Base-by-base conservation (phyloP, 73 alveolate species). In the Paramecium pentaurelia region DNA sequence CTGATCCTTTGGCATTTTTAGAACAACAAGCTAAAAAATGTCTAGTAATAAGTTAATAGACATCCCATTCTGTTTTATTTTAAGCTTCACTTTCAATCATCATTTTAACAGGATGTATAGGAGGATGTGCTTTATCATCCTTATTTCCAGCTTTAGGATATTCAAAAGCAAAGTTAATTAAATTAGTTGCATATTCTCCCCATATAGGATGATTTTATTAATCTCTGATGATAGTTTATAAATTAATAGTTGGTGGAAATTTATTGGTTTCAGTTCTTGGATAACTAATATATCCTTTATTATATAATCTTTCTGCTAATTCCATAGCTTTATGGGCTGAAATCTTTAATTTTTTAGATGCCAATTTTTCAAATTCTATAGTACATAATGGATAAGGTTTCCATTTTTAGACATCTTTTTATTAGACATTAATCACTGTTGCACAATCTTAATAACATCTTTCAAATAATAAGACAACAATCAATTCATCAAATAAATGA, bases 111-210 rank as follows among this genome's bases (percentile, higher is more conserved):
- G 99, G 99, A 92, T 99, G 99, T 34, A 99, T 99, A 6, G 99
- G 99, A 20, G 99, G 99, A 94, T 99, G 99, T 6, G 99, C 99
- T 80, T 98, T 96, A 95, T 99, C 99, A 94, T 98, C 99, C 45
- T 95, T 96, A 49, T 94, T 95, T 10, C 99, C 99, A 40, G 88
- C 87, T 86, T 97, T 94, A 37, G 99, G 99, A 77, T 97, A 95
- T 93, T 95, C 94, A 95, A 96, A 95, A 34, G 87, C 77, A 11
- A 96, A 96, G 60, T 95, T 92, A 30, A 92, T 49, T 77, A 98
- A 80, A 60, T 92, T 93, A 14, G 58, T 14, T 16, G 99, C 98
- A 93, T 93, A 98, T 27, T 94, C 95, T 49, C 99, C 99, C 97
- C 98, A 97, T 32, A 71, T 91, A 6, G 77, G 94, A 68, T 95